These are phyloP conservation scores for Podospora pseudocomata DNA, from an alignment of 495 filamentous ascomycete species.

Conservation along the genomic window DNA sequence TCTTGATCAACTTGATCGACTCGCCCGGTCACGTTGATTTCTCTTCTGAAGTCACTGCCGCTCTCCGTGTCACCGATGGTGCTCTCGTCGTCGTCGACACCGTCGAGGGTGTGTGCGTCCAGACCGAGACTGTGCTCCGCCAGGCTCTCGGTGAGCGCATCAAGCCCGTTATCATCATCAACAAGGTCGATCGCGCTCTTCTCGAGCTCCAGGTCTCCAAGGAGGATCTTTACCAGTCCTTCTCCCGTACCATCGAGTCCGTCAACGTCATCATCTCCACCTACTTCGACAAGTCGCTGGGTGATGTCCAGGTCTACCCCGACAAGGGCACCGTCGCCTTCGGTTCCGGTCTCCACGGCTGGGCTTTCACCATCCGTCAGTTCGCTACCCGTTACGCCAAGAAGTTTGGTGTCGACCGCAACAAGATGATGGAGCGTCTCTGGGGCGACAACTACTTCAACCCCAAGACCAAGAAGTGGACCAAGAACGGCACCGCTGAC, in stretches of 20 bases:
- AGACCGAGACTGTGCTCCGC: slow-evolving; percentile 99
- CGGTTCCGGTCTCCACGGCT: slow-evolving; percentile 99
- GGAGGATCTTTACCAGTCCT: slow-evolving; percentile 99
- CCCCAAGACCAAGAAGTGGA: slow-evolving; percentile 99
- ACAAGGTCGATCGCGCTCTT: slow-evolving; percentile 99
- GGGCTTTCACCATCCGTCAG: slow-evolving; percentile 99
- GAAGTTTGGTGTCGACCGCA: slow-evolving; percentile 99
- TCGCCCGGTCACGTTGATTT: slow-evolving; percentile 99
- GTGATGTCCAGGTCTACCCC: slow-evolving; percentile 97
- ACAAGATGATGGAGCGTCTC: slow-evolving; percentile 99
- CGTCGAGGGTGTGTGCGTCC: slow-evolving; percentile 98
- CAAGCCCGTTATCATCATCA: slow-evolving; percentile 98
- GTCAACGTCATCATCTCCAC: slow-evolving; percentile 99
- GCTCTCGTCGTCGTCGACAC: slow-evolving; percentile 99
- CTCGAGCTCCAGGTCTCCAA: slow-evolving; percentile 96
- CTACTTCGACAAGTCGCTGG: slow-evolving; percentile 94
- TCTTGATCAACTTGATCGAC: slow-evolving; percentile 99
- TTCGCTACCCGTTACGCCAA: slow-evolving; percentile 96
- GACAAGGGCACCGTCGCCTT: slow-evolving; percentile 96
- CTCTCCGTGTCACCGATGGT: slow-evolving; percentile 99
- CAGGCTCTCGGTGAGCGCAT: slow-evolving; percentile 99
- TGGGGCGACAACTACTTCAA: slow-evolving; percentile 99
- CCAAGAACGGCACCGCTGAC: slow-evolving; percentile 73
- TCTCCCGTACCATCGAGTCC: slow-evolving; percentile 98
- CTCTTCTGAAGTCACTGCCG: slow-evolving; percentile 98